phyloP scores from a whole-genome alignment of 371 early-diverging fungal species.

The Apophysomyces elegans region DNA sequence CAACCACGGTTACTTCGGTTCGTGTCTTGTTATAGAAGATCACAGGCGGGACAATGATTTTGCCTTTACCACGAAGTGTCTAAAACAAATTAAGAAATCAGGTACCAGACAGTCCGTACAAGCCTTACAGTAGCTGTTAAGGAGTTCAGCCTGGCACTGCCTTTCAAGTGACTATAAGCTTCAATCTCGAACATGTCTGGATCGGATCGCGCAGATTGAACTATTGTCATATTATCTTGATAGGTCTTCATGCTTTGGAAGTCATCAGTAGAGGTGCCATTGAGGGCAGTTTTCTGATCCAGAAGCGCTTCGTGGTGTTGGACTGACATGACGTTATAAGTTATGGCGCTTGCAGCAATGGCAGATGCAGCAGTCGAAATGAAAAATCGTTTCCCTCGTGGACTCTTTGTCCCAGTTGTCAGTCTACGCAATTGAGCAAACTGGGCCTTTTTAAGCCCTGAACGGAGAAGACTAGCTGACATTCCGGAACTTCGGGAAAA shows the following conservation, averaged over 20 bases:
- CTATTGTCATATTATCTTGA: conserved; percentile 37
- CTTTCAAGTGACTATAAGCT: conserved; percentile 36
- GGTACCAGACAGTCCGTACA: not conserved
- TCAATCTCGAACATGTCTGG: conserved; percentile 34
- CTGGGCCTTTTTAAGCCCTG: conserved; percentile 6
- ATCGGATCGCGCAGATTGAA: conserved; percentile 31
- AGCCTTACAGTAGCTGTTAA: conserved; percentile 42
- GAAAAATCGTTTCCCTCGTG: not conserved
- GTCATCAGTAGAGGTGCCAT: conserved; percentile 13
- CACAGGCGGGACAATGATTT: conserved; percentile 39
- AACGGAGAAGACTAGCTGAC: conserved; percentile 3
- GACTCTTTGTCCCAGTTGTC: not conserved
- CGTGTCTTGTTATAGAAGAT: conserved; percentile 43
- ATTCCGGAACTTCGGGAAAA: not conserved
- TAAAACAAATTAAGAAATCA: conserved; percentile 14
- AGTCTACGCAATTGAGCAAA: not conserved
- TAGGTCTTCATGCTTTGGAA: conserved; percentile 14
- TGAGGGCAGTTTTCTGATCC: conserved; percentile 23
- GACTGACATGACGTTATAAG: conserved; percentile 21
- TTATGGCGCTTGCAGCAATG: conserved; percentile 12
- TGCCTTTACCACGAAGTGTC: conserved; percentile 47
- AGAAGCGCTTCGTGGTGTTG: conserved; percentile 28
- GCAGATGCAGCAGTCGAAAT: conserved; percentile 12
- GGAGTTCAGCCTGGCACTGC: conserved; percentile 31
- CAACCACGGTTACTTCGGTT: conserved; percentile 37